Conservation (phyloP, 2,329 filamentous ascomycete species). For the Epichloe festucae region DNA sequence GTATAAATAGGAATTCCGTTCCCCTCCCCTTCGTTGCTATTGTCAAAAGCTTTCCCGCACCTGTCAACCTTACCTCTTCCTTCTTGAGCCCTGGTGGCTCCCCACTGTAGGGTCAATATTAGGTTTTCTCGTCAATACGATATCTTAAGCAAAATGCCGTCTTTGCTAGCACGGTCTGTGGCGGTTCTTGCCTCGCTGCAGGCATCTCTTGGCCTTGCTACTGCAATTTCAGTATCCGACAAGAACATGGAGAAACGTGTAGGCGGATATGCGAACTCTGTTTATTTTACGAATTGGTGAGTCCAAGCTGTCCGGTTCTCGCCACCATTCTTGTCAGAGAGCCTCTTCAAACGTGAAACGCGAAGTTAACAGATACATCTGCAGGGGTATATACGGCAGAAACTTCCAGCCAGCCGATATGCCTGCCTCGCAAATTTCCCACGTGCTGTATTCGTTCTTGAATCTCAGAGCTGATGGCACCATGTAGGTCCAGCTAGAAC, state of each 20-base stretch:
- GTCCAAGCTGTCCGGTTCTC: not conserved
- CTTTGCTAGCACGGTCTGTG: constrained; percentile 13
- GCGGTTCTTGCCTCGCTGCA: constrained; percentile 16
- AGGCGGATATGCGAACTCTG: constrained; percentile 23
- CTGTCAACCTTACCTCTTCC: not conserved
- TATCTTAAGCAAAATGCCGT: constrained; percentile 13
- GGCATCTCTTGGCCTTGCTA: constrained; percentile 11
- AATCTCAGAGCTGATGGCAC: constrained; percentile 61
- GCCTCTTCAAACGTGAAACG: not conserved
- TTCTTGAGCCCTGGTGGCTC: not conserved
- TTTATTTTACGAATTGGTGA: constrained; percentile 38
- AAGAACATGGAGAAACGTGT: constrained; percentile 10
- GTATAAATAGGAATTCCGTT: not conserved
- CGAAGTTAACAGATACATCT: not conserved
- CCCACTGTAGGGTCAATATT: no score
- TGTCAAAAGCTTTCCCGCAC: not conserved
- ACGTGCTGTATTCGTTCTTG: constrained; percentile 71
- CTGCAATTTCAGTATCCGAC: constrained; percentile 7
- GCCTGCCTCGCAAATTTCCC: constrained; percentile 56
- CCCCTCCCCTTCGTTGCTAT: not conserved
- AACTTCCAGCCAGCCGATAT: constrained; percentile 62
- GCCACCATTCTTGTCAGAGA: not conserved
- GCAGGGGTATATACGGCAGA: constrained; percentile 60
- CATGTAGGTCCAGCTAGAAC: constrained; percentile 38
- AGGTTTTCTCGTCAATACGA: not conserved